phyloP scores from a whole-genome alignment of 495 filamentous ascomycete species.

The Gamarada debralockiae region DNA sequence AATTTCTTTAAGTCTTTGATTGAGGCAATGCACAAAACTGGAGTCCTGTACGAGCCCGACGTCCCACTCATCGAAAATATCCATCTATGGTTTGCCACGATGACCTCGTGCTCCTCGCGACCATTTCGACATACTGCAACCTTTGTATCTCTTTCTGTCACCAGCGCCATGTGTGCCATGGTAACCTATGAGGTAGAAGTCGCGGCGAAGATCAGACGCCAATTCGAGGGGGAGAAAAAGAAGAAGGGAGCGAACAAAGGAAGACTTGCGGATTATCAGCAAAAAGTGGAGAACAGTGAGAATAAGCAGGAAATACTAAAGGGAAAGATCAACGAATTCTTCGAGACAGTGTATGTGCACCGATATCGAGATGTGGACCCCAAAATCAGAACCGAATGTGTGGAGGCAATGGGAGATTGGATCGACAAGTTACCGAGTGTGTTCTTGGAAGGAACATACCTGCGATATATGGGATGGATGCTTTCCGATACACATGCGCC shows the following conservation, averaged over 20 bases:
- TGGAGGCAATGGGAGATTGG: conserved; percentile 82
- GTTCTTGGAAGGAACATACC: conserved; percentile 82
- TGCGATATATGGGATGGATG: conserved; percentile 94
- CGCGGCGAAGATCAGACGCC: conserved; percentile 69
- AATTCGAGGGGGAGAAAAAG: conserved; percentile 76
- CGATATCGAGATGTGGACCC: conserved; percentile 93
- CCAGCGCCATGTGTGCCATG: conserved; percentile 62
- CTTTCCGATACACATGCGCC: conserved; percentile 70
- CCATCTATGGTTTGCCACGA: conserved; percentile 75
- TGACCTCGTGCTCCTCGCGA: conserved; percentile 78
- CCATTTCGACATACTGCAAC: conserved; percentile 94
- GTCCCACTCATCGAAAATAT: conserved; percentile 76
- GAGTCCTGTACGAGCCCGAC: conserved; percentile 66
- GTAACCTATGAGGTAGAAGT: conserved; percentile 60
- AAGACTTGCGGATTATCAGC: conserved; percentile 61
- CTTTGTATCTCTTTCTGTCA: conserved; percentile 70
- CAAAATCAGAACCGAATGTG: conserved; percentile 78
- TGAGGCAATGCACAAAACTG: conserved; percentile 67
- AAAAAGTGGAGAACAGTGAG: conserved; percentile 60
- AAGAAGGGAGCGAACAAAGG: conserved; percentile 74
- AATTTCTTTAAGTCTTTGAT: conserved; percentile 75
- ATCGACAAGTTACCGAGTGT: conserved; percentile 75
- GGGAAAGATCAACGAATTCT: conserved; percentile 69
- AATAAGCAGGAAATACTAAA: conserved; percentile 60
- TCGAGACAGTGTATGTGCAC: conserved; percentile 88